A percentile compares a stretch with the other conserved stretches of the same genome.
Conservation (phyloP, 2,329 filamentous ascomycete genomes). For the Fusarium sp. region DNA sequence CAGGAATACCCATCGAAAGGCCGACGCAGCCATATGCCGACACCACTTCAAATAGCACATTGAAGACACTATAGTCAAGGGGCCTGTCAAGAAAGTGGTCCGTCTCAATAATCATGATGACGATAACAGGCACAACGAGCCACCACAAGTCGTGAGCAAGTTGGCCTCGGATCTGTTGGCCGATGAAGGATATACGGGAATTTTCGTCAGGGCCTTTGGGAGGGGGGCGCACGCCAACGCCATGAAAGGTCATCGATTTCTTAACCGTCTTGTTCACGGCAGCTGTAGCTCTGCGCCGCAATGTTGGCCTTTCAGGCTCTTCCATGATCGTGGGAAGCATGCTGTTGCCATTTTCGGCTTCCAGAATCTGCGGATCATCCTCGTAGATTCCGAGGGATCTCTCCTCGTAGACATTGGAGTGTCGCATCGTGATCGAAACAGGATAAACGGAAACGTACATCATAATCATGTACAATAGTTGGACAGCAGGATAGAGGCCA, state of each 20-base stretch:
- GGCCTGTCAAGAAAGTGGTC: slow-evolving; percentile 68
- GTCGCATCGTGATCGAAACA: slow-evolving; percentile 75
- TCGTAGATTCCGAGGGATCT: slow-evolving; percentile 74
- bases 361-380: slow-evolving; percentile 52
- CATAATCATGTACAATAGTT: slow-evolving; percentile 74
- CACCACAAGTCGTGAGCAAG: slow-evolving; percentile 79
- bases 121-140: slow-evolving; percentile 72
- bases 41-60: slow-evolving; percentile 72
- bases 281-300: slow-evolving; percentile 44
- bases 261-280: slow-evolving; percentile 56
- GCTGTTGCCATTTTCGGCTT: slow-evolving; percentile 37
- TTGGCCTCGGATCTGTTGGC: slow-evolving; percentile 74
- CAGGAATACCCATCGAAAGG: slow-evolving; percentile 70
- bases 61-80: slow-evolving; percentile 70
- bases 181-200: slow-evolving; percentile 65
- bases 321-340: slow-evolving; percentile 51
- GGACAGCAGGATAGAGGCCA: slow-evolving; percentile 69
- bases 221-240: slow-evolving; percentile 57
- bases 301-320: slow-evolving; percentile 31
- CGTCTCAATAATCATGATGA: slow-evolving; percentile 74
- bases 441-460: slow-evolving; percentile 79
- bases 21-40: slow-evolving; percentile 75
- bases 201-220: slow-evolving; percentile 47
- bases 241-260: slow-evolving; percentile 59
- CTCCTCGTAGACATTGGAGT: slow-evolving; percentile 82